phyloP scores from a whole-genome alignment of 2,329 filamentous ascomycete species.

The Fusarium lateritium region DNA sequence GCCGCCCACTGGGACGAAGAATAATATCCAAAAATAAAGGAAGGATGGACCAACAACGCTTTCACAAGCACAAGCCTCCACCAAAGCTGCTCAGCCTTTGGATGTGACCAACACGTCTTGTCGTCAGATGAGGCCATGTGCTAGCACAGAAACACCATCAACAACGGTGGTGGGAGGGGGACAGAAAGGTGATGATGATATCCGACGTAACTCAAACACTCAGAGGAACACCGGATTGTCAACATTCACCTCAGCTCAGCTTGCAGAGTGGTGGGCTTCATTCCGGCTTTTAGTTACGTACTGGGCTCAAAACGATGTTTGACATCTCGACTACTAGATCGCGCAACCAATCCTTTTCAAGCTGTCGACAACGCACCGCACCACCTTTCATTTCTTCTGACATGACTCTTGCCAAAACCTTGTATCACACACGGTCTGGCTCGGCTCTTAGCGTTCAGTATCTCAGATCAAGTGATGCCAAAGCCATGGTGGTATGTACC shows the following conservation, averaged over 20 bases:
- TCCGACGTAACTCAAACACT: slow-evolving; percentile 25
- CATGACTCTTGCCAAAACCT: slow-evolving; percentile 41
- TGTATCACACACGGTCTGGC: slow-evolving; percentile 29
- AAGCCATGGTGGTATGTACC: slow-evolving; percentile 28
- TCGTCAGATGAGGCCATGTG: slow-evolving; percentile 36
- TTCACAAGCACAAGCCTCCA: slow-evolving; percentile 5
- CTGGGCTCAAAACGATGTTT: slow-evolving; percentile 11
- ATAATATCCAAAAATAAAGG: not conserved
- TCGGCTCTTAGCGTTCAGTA: slow-evolving; percentile 36
- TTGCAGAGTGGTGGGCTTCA: slow-evolving; percentile 2
- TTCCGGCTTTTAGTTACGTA: slow-evolving; percentile 3
- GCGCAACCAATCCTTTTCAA: slow-evolving; percentile 19
- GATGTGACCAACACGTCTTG: slow-evolving; percentile 15
- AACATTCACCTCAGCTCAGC: slow-evolving; percentile 12
- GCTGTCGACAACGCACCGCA: slow-evolving; percentile 23
- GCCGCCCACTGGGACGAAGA: not conserved
- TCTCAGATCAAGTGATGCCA: slow-evolving; percentile 47
- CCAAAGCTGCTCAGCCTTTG: not conserved
- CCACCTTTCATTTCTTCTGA: slow-evolving; percentile 15
- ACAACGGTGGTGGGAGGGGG: slow-evolving; percentile 24
- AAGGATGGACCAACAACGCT: not conserved
- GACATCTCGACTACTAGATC: slow-evolving; percentile 10
- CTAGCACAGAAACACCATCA: slow-evolving; percentile 27
- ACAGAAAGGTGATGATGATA: slow-evolving; percentile 27
- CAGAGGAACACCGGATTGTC: slow-evolving; percentile 16